A percentile compares a stretch with the other conserved stretches of the same genome.
phyloP scores from a whole-genome alignment of 768 basidiomycete genomes.

The Sistotremastrum suecicum region DNA sequence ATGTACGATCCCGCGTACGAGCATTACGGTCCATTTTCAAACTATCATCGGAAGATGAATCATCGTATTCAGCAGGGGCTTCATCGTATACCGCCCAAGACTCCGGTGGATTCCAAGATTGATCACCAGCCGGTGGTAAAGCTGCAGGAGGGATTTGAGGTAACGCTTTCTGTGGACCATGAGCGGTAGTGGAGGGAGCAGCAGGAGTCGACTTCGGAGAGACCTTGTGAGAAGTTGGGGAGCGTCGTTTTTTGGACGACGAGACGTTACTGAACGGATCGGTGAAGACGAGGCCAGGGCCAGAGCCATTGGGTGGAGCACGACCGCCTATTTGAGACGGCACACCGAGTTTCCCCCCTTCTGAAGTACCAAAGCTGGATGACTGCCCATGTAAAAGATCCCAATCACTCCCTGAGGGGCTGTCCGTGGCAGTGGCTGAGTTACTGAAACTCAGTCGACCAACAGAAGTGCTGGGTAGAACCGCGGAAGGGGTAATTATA shows the following conservation, averaged over 20 bases:
- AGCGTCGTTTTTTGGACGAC: not conserved
- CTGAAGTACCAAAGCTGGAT: slow-evolving; percentile 18
- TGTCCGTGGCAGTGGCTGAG: slow-evolving; percentile 11
- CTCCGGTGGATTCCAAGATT: slow-evolving; percentile 56
- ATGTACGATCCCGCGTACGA: no score
- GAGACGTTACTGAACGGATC: slow-evolving; percentile 1
- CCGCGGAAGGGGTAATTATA: slow-evolving; percentile 43
- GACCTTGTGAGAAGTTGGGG: not conserved
- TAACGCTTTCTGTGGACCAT: no score
- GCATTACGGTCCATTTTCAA: no score
- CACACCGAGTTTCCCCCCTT: slow-evolving; percentile 6
- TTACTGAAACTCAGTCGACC: slow-evolving; percentile 21
- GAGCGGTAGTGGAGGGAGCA: not conserved
- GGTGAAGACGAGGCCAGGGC: not conserved
- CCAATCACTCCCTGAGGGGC: no score
- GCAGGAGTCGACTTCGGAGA: not conserved
- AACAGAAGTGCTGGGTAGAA: not conserved
- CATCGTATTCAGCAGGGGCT: slow-evolving; percentile 7
- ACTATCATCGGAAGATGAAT: slow-evolving; percentile 8
- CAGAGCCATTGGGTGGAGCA: not conserved
- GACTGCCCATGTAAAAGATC: no score
- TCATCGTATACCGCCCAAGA: slow-evolving; percentile 49
- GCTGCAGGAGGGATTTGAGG: no score
- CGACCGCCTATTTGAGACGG: not conserved
- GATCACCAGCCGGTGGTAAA: no score